phyloP scores from a whole-genome alignment of 2,329 filamentous ascomycete genomes.

The Aspergillus spinulosporus region DNA sequence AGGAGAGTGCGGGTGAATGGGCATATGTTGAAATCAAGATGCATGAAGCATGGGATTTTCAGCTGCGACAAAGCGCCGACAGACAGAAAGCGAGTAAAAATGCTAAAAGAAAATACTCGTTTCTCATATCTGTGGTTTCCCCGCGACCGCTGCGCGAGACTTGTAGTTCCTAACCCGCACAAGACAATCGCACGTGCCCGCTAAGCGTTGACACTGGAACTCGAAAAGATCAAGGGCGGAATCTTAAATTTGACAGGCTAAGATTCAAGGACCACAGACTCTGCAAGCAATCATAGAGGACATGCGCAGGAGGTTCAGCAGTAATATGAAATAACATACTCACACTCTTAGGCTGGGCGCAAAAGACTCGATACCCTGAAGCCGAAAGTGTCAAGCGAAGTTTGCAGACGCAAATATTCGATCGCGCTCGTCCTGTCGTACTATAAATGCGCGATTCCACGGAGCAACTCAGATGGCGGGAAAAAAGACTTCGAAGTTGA shows the following conservation, averaged over 20 bases:
- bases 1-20: no score
- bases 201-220: background rate
- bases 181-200: conserved; percentile 15
- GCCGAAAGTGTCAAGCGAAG: background rate
- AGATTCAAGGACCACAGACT: no score
- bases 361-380: background rate
- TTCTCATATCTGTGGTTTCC: background rate
- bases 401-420: background rate
- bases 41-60: no score
- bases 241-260: background rate
- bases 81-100: no score
- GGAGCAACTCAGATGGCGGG: background rate
- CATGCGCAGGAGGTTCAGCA: background rate
- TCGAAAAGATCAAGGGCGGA: background rate
- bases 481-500: conserved; percentile 4
- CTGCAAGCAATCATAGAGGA: no score
- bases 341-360: conserved; percentile 5
- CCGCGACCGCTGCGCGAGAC: background rate
- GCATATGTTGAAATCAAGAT: no score
- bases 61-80: no score
- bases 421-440: background rate
- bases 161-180: background rate
- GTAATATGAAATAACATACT: conserved; percentile 5
- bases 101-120: no score
- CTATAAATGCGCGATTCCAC: background rate